Conservation (phyloP, 331 rosid species). For the Malus hybrid region DNA sequence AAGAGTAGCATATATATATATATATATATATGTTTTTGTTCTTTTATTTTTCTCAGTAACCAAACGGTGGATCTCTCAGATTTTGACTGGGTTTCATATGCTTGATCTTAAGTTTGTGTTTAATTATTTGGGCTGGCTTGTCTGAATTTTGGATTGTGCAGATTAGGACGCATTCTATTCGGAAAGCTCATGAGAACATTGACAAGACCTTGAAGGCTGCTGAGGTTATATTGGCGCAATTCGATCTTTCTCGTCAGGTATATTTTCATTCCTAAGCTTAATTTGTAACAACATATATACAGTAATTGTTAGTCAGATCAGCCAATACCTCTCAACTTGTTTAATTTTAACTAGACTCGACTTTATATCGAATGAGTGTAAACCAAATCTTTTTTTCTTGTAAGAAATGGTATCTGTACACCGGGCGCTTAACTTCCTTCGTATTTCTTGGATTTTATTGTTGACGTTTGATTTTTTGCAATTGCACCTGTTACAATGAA, state of each 20-base stretch:
- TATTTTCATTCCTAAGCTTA: no score
- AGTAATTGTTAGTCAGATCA: no score
- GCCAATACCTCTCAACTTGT: no score
- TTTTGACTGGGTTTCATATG: constrained; percentile 5
- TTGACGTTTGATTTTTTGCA: neutral
- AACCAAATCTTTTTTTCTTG: neutral
- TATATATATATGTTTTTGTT: neutral
- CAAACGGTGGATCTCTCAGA: constrained; percentile 32
- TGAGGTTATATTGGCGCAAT: constrained; percentile 71
- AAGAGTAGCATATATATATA: no score
- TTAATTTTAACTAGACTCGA: no score
- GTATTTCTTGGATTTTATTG: neutral
- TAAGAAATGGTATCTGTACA: neutral
- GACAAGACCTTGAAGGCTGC: constrained; percentile 89
- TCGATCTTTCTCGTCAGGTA: constrained; percentile 90
- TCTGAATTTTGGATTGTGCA: constrained; percentile 18
- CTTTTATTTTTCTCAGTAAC: neutral
- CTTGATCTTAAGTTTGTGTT: neutral
- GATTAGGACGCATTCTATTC: constrained; percentile 83
- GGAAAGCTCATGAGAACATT: constrained; percentile 94
- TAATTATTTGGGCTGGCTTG: neutral
- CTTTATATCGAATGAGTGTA: neutral
- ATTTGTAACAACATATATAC: no score
- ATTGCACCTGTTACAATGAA: neutral
- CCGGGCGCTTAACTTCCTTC: neutral